Evolutionary conservation across 2,329 filamentous ascomycete genomes (phyloP).

Genomic region (Thelonectria rubi): DNA sequence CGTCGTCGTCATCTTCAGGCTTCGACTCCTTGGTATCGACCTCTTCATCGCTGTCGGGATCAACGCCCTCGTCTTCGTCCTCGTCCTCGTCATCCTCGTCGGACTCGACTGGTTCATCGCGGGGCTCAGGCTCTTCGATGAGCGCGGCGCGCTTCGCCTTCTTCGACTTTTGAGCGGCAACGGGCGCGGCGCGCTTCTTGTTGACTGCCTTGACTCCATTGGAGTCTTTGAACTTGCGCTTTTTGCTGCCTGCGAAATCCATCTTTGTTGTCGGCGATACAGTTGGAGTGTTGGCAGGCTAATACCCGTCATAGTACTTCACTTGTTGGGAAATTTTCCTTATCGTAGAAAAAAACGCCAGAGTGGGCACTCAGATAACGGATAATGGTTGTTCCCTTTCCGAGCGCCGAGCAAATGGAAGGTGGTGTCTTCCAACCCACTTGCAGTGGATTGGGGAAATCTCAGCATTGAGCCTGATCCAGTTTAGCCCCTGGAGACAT

Average conservation of each 20-base stretch:
- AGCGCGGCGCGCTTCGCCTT: conserved; percentile 52
- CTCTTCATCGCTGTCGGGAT: conserved; percentile 39
- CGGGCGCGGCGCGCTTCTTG: conserved; percentile 36
- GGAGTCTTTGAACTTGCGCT: conserved; percentile 54
- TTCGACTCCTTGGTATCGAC: conserved; percentile 42
- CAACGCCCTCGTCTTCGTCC: conserved; percentile 43
- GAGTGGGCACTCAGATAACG: conserved; percentile 35
- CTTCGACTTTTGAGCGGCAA: conserved; percentile 51
- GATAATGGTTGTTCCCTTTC: conserved; percentile 29
- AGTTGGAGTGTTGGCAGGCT: conserved; percentile 20
- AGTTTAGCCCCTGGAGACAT: conserved; percentile 25
- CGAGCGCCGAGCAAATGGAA: conserved; percentile 1
- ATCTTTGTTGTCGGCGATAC: conserved; percentile 39
- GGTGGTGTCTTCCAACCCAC: conserved; percentile 2
- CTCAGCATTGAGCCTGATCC: conserved; percentile 27
- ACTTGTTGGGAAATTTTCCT: conserved; percentile 38
- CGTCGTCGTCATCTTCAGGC: conserved; percentile 41
- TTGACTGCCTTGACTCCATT: conserved; percentile 44
- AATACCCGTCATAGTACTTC: conserved; percentile 11
- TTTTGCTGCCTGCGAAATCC: conserved; percentile 52
- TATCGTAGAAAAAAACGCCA: conserved; percentile 40
- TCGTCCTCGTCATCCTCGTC: conserved; percentile 43
- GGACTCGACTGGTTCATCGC: conserved; percentile 39
- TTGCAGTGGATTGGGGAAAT: conserved; percentile 37
- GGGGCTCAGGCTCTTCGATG: conserved; percentile 41